Base-by-base conservation (phyloP, 805 yeast species). In the Zygosaccharomyces rouxii region DNA sequence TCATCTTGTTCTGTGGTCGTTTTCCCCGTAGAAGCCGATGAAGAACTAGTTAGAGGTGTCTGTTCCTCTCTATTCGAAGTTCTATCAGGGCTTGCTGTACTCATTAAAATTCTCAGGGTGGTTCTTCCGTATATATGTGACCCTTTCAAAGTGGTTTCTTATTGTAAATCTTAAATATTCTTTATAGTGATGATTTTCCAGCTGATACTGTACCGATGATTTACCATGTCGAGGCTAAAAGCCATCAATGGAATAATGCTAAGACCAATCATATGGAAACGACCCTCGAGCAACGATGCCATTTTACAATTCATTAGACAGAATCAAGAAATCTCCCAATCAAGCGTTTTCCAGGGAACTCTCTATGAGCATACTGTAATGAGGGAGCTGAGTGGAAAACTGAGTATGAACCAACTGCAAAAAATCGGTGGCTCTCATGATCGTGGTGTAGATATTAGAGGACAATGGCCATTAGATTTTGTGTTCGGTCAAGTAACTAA, bases 401-500 rank as follows among this genome's bases (percentile, higher is more conserved):
- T 67, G 10, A 43, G 53, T 10, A 53, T 65, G 60, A 46, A 46
- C 16, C 40, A 56, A 5, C 40, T 62, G 6, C 43, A 48, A 26
- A 58, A 58, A 33, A 54, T 63, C 2, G 70, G 71, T 9, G 70
- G 70, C 10, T 59, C 66, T 4, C 56, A 62, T 49, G 71, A 67
- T 49, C 60, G 56, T 7, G 71, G 71, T 4, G 58, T 66, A 5
- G 71, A 67, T 52, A 56, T 67, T 2, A 51, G 48, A 10, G 69
- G 67, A 1, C 46, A 44, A 21, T 64, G 68, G 68, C 51, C 57
- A 4, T 16, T 64, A 13, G 35, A 38, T 19, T 35, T 42, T 13
- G 53, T 64, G 13, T 55, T 46, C 42, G 14, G 39, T 4, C 46
- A 45, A 11, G 44, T 56, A 46, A 48, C 47, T n/a, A 18, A 35